phyloP scores from a whole-genome alignment of 164 flowering plant genomes.

The Warburgia ugandensis region DNA sequence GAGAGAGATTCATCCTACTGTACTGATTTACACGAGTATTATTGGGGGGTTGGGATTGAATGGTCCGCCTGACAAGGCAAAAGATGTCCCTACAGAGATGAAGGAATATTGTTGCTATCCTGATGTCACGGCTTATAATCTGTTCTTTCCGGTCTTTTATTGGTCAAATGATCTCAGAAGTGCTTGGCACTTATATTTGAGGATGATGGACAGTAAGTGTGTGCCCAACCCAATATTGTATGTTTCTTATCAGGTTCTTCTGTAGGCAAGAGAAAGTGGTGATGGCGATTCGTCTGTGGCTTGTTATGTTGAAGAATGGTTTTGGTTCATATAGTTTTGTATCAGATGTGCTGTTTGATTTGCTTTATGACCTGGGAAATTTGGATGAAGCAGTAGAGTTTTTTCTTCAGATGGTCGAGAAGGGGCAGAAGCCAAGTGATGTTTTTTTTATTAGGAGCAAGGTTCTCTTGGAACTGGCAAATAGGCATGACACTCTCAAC shows the following conservation, averaged over 20 bases:
- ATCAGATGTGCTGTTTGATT: constrained; percentile 80
- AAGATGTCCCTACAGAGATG: constrained; percentile 73
- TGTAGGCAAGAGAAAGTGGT: constrained; percentile 73
- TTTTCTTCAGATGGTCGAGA: constrained; percentile 80
- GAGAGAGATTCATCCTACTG: constrained; percentile 53
- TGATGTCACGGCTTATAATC: constrained; percentile 76
- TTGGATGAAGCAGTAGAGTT: constrained; percentile 79
- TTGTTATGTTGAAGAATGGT: constrained; percentile 82
- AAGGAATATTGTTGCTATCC: constrained; percentile 79
- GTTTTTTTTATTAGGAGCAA: constrained; percentile 74
- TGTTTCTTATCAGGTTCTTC: constrained; percentile 72
- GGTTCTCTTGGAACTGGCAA: constrained; percentile 87
- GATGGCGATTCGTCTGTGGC: constrained; percentile 72
- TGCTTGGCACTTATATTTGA: constrained; percentile 55
- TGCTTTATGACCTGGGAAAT: constrained; percentile 85
- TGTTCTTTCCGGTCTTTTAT: constrained; percentile 57
- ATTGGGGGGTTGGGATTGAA: constrained; percentile 84
- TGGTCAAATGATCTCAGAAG: constrained; percentile 67
- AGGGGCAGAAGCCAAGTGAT: constrained; percentile 80
- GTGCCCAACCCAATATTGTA: constrained; percentile 83
- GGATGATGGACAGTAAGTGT: constrained; percentile 72
- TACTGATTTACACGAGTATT: constrained; percentile 61
- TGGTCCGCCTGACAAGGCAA: constrained; percentile 91
- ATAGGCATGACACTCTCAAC: constrained; percentile 41
- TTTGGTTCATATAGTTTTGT: constrained; percentile 79